A percentile compares a stretch with the other conserved stretches of the same genome.
Evolutionary conservation across 768 basidiomycete genomes (phyloP).

Genomic region (Termitomyces sp.): DNA sequence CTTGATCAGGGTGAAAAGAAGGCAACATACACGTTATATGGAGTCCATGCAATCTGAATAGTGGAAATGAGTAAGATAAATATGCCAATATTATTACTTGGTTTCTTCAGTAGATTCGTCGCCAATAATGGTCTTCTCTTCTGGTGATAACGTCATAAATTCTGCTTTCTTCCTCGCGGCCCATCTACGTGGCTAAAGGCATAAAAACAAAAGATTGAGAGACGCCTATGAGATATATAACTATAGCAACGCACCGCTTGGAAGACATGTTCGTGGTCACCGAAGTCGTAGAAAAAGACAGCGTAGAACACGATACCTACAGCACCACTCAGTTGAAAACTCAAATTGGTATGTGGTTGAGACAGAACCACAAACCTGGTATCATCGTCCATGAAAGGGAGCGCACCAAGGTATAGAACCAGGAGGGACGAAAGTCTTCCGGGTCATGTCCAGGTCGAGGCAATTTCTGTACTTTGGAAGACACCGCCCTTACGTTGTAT

Average conservation of each 20-base stretch:
- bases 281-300: conserved; percentile 64
- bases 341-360: background rate
- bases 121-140: conserved; percentile 42
- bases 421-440: conserved; percentile 55
- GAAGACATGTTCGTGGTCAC: conserved; percentile 70
- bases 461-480: conserved; percentile 17
- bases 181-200: conserved; percentile 57
- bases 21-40: background rate
- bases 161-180: conserved; percentile 41
- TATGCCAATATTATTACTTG: background rate
- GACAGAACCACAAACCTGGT: conserved; percentile 40
- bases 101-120: conserved; percentile 1
- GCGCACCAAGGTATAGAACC: conserved; percentile 54
- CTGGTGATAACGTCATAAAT: conserved; percentile 58
- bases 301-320: conserved; percentile 55
- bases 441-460: conserved; percentile 17
- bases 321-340: background rate
- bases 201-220: background rate
- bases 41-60: background rate
- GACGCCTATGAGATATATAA: background rate
- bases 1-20: background rate
- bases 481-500: conserved; percentile 5
- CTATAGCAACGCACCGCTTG: conserved; percentile 46
- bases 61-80: background rate
- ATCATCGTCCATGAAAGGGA: conserved; percentile 53